These are phyloP conservation scores for Metahyphopichia silvanorum DNA, from an alignment of 805 yeast genomes.

Conservation along the genomic window DNA sequence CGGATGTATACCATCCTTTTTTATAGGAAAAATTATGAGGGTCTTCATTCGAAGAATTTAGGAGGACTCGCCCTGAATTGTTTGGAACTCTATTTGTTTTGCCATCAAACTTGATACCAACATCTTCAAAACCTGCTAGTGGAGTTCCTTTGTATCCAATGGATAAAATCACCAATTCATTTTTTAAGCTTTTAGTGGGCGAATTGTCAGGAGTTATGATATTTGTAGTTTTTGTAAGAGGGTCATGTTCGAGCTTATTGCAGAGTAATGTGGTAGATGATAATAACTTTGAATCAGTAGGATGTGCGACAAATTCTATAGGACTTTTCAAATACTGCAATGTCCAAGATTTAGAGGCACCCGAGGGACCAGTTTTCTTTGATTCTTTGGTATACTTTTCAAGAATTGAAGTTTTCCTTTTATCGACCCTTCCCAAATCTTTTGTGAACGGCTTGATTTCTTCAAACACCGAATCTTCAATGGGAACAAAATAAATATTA, in stretches of 20 bases:
- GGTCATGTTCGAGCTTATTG: slow-evolving; percentile 43
- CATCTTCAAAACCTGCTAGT: slow-evolving; percentile 52
- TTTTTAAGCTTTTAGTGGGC: slow-evolving; percentile 26
- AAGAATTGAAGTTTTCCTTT: slow-evolving; percentile 63
- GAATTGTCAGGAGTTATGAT: slow-evolving; percentile 32
- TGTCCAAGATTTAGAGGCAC: slow-evolving; percentile 47
- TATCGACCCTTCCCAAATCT: slow-evolving; percentile 48
- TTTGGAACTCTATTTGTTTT: slow-evolving; percentile 25
- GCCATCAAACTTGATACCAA: slow-evolving; percentile 24
- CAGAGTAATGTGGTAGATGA: slow-evolving; percentile 46
- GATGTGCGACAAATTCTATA: slow-evolving; percentile 40
- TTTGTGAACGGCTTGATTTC: slow-evolving; percentile 19
- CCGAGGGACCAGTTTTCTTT: background rate
- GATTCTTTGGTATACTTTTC: slow-evolving; percentile 39
- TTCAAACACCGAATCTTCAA: slow-evolving; percentile 29
- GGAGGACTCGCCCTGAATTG: slow-evolving; percentile 31
- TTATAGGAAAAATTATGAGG: slow-evolving; percentile 19
- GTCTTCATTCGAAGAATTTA: slow-evolving; percentile 10
- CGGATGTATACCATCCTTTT: slow-evolving; percentile 69
- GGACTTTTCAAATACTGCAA: slow-evolving; percentile 74
- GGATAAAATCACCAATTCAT: slow-evolving; percentile 73
- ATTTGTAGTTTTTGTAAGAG: slow-evolving; percentile 26
- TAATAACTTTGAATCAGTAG: slow-evolving; percentile 34
- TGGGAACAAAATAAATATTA: slow-evolving; percentile 39
- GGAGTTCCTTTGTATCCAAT: slow-evolving; percentile 79